Percentiles rank a stretch among this genome's conserved stretches.
Evolutionary conservation across 1,284 basidiomycete species (phyloP).

Genomic region (Bjerkandera adusta): DNA sequence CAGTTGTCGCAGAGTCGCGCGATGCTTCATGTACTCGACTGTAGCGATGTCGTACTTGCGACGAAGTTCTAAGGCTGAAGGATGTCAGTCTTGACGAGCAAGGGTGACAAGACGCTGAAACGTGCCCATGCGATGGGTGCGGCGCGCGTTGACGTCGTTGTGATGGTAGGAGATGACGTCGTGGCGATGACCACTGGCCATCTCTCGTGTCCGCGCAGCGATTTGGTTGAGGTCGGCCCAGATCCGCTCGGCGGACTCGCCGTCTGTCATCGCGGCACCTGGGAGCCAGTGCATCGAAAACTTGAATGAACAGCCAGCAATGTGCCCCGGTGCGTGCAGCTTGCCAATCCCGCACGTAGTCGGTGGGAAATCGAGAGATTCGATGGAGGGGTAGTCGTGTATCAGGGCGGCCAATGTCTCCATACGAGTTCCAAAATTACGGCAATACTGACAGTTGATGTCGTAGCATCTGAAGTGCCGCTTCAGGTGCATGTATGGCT

Average conservation of each 20-base stretch:
- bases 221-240: constrained; percentile 19
- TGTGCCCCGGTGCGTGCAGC: constrained; percentile 23
- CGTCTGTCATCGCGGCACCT: constrained; percentile 18
- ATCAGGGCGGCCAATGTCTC: neutral
- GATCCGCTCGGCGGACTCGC: constrained; percentile 20
- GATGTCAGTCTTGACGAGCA: neutral
- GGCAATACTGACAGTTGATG: constrained; percentile 17
- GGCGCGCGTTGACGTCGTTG: neutral
- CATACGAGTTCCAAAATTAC: constrained; percentile 7
- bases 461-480: constrained; percentile 12
- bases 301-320: constrained; percentile 12
- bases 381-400: neutral
- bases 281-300: constrained; percentile 20
- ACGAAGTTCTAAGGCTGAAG: neutral
- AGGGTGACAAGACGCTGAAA: neutral
- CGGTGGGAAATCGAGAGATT: neutral
- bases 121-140: neutral
- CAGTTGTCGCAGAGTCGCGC: neutral
- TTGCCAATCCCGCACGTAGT: constrained; percentile 10
- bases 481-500: constrained; percentile 8
- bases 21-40: neutral
- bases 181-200: constrained; percentile 19
- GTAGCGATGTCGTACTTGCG: neutral
- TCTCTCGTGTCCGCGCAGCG: constrained; percentile 17
- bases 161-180: constrained; percentile 21